phyloP scores from a whole-genome alignment of 805 yeast species.

The Sungouiella thailandica region DNA sequence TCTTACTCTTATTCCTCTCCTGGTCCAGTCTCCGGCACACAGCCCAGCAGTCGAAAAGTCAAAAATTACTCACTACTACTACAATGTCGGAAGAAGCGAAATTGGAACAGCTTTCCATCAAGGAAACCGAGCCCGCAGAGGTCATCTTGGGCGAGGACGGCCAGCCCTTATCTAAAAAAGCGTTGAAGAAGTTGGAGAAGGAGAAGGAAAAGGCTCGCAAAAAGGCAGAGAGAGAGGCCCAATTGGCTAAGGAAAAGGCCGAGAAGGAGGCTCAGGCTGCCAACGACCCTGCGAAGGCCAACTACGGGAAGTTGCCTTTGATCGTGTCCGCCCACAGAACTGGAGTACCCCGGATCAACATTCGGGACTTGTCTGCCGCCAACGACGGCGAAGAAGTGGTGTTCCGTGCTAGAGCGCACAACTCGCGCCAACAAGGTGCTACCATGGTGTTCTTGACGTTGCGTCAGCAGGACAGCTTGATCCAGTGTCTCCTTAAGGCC shows the following conservation, averaged over 20 bases:
- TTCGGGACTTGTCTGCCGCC: conserved; percentile 52
- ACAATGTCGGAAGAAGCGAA: conserved; percentile 16
- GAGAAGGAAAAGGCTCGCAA: conserved; percentile 89
- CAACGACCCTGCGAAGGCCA: conserved; percentile 79
- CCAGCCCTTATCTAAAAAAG: conserved; percentile 86
- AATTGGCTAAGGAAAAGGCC: conserved; percentile 80
- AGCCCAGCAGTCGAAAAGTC: not conserved
- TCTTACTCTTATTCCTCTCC: too few species aligned
- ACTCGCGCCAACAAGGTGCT: conserved; percentile 92
- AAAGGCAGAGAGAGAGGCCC: conserved; percentile 89
- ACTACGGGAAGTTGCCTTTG: conserved; percentile 87
- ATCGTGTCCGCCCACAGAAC: conserved; percentile 71
- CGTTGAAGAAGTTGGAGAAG: conserved; percentile 89
- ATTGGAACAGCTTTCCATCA: conserved; percentile 12
- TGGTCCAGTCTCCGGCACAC: conserved; percentile 2
- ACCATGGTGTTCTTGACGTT: conserved; percentile 86
- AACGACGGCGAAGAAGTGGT: conserved; percentile 73
- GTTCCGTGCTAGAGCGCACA: conserved; percentile 92
- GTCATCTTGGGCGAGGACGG: conserved; percentile 64
- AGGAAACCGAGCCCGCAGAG: conserved; percentile 14
- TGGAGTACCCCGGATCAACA: conserved; percentile 57
- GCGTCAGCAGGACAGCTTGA: conserved; percentile 92
- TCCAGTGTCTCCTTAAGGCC: conserved; percentile 67
- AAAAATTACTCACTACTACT: not conserved
- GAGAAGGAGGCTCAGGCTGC: conserved; percentile 66